Conservation (phyloP, 495 filamentous ascomycete genomes). For the Daldinia grandis region DNA sequence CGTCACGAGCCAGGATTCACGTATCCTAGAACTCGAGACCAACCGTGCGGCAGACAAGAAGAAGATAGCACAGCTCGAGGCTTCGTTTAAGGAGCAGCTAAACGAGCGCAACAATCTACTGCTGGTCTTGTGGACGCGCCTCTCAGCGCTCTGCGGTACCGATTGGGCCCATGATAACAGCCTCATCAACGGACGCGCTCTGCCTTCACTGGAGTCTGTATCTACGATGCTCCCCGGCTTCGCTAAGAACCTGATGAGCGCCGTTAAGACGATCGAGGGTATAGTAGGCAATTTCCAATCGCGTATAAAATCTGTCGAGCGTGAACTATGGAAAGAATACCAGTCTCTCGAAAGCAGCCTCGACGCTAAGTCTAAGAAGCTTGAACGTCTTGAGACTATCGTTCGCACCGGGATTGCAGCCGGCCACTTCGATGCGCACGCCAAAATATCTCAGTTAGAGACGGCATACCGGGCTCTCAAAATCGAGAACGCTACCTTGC, state of each 20-base stretch:
- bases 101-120: constrained; percentile 89
- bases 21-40: constrained; percentile 84
- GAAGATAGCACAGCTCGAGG: constrained; percentile 75
- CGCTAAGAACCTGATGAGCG: constrained; percentile 84
- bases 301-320: constrained; percentile 83
- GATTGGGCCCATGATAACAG: constrained; percentile 94
- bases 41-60: constrained; percentile 75
- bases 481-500: constrained; percentile 80
- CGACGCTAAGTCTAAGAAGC: constrained; percentile 77
- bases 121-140: constrained; percentile 83
- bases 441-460: constrained; percentile 74
- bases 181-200: constrained; percentile 81
- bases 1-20: constrained; percentile 81
- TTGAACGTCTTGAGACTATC: constrained; percentile 85
- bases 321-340: constrained; percentile 89
- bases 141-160: constrained; percentile 83
- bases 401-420: constrained; percentile 63
- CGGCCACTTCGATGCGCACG: constrained; percentile 56
- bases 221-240: constrained; percentile 83
- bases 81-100: constrained; percentile 83
- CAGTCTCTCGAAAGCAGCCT: constrained; percentile 83
- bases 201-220: constrained; percentile 83
- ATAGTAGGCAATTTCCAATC: constrained; percentile 82
- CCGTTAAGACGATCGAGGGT: constrained; percentile 86
- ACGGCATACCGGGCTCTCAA: constrained; percentile 84